Evolutionary conservation across 164 flowering plant species (phyloP).

Genomic region (Chimonanthus salicifolius): DNA sequence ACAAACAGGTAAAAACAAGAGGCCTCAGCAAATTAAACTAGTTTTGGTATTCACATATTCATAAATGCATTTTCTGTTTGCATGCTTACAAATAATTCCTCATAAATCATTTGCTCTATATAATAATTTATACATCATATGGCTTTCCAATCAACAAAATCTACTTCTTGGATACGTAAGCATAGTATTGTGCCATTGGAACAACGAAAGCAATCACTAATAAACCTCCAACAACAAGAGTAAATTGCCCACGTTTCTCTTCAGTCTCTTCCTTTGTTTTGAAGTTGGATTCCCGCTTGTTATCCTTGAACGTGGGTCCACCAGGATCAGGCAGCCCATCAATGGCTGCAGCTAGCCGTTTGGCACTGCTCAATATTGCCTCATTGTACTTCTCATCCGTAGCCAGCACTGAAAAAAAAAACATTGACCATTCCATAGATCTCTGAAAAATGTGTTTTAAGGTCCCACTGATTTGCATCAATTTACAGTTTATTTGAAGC

Average conservation of each 20-base stretch:
- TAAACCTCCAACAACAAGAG: slow-evolving; percentile 94
- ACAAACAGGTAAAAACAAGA: too few relatives aligned
- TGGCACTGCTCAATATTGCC: slow-evolving; percentile 73
- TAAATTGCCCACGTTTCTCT: slow-evolving; percentile 94
- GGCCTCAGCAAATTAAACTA: too few relatives aligned
- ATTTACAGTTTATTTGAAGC: neutral
- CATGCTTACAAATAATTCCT: slow-evolving; percentile 1
- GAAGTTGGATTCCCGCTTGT: slow-evolving; percentile 90
- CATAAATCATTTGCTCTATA: slow-evolving; percentile 12
- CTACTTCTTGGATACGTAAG: slow-evolving; percentile 67
- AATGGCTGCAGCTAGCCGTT: slow-evolving; percentile 84
- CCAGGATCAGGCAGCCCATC: slow-evolving; percentile 98
- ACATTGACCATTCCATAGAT: slow-evolving; percentile 8
- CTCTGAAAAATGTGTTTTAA: neutral
- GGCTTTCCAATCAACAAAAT: slow-evolving; percentile 9
- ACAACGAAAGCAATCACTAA: slow-evolving; percentile 94
- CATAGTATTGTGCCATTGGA: slow-evolving; percentile 99
- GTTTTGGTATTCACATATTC: neutral
- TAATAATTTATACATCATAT: slow-evolving; percentile 8
- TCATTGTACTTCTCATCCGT: slow-evolving; percentile 98
- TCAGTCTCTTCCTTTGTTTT: slow-evolving; percentile 91
- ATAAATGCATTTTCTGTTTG: neutral
- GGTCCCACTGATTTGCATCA: neutral
- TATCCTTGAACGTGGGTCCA: slow-evolving; percentile 69
- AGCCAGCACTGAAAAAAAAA: slow-evolving; percentile 63